Evolutionary conservation across 371 early-diverging fungal genomes (phyloP), one percentile per base, ranked within the genome.

Genomic region (Syncephalastrum racemosum): DNA sequence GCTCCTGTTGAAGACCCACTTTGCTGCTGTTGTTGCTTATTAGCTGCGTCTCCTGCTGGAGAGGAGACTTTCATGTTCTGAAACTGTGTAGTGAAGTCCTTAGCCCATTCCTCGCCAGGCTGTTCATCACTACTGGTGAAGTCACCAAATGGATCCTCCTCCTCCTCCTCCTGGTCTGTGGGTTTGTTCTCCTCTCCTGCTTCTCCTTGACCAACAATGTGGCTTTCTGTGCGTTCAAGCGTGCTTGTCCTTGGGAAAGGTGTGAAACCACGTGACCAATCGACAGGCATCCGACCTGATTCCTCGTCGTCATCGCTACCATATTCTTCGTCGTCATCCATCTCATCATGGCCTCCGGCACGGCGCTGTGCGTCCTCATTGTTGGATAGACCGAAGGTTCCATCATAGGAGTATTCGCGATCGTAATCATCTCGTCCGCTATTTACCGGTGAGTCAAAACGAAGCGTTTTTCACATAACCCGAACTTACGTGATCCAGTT

Each of bases 91-190:
- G 55, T 39, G 39, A 55, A 61, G 12, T 50, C 50, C 18, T 53
- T 48, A 15, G 40, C 47, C 44, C 53, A 59, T 6, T 59, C 64
- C 19, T 54, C 42, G 40, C 46, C 46, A 18, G 45, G 16, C 19
- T 56, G 47, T 12, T 51, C 46, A 46, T 56, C 60, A 40, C 66
- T 62, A 46, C 60, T 58, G 14, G 66, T 56, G 56, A 70, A 68
- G n/a, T 71, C 75, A 43, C 75, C 70, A 59, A 75, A 75, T 14
- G 68, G 66, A 62, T 75, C 70, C 13, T 74, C 68, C 2, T 70
- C 67, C 13, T 65, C 66, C 7, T 68, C 70, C n/a, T 56, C 57
- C 0, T 22, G 16, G 12, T 18, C 24, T 25, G 54, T 36, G 16
- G 50, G 18, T 18, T 56, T 22, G n/a, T 54, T 53, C 15, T 54